Percentiles rank a stretch among this genome's conserved stretches.
Conservation (phyloP, 345 rosid species). For the Aegle marmelos region DNA sequence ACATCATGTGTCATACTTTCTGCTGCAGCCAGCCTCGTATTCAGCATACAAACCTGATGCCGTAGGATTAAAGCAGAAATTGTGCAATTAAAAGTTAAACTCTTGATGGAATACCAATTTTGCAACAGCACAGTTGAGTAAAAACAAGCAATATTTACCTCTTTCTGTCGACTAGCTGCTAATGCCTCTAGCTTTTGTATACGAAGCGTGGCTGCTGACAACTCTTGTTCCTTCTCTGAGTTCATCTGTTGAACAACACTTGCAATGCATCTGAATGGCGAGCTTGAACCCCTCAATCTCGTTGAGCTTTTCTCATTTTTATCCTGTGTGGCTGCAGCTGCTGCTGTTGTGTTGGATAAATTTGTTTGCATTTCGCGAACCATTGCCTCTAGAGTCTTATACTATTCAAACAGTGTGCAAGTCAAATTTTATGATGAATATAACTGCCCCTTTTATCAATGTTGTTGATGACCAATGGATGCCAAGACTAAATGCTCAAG, state of each 20-base stretch:
- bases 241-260: constrained; percentile 86
- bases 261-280: constrained; percentile 90
- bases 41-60: constrained; percentile 67
- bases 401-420: constrained; percentile 46
- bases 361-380: constrained; percentile 56
- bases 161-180: constrained; percentile 64
- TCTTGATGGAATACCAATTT: background rate
- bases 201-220: constrained; percentile 59
- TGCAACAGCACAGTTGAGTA: background rate
- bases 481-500: background rate
- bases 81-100: background rate
- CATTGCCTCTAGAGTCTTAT: constrained; percentile 76
- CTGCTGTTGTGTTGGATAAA: constrained; percentile 42
- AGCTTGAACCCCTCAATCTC: constrained; percentile 83
- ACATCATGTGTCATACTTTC: constrained; percentile 98
- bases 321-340: constrained; percentile 34
- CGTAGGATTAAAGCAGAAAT: constrained; percentile 17
- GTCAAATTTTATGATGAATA: constrained; percentile 6
- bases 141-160: constrained; percentile 39
- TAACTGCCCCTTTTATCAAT: background rate
- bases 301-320: constrained; percentile 51
- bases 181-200: constrained; percentile 68
- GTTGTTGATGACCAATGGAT: background rate
- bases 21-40: constrained; percentile 79
- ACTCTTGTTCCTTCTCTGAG: constrained; percentile 74